Evolutionary conservation across 768 basidiomycete species (phyloP).

Genomic region (Thelephora ganbajun): DNA sequence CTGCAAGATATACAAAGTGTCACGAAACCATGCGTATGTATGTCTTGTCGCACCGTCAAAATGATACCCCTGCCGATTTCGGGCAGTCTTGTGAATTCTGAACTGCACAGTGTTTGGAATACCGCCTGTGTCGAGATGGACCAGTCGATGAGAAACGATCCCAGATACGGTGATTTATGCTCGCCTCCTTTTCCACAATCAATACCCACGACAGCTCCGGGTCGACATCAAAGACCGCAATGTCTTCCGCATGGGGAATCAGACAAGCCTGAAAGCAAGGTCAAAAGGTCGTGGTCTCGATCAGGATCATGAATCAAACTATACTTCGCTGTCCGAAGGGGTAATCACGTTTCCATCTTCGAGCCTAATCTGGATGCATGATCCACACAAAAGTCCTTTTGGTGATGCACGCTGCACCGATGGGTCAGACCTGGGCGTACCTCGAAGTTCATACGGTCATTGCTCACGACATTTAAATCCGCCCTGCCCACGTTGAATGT

Average conservation of each 20-base stretch:
- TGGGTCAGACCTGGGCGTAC: constrained; percentile 1
- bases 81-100: constrained; percentile 34
- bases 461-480: constrained; percentile 66
- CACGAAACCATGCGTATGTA: neutral
- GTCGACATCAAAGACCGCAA: constrained; percentile 44
- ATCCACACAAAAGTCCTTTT: constrained; percentile 77
- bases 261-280: constrained; percentile 40
- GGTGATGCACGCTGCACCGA: constrained; percentile 62
- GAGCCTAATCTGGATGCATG: constrained; percentile 44
- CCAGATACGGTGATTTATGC: neutral
- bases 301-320: neutral
- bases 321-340: constrained; percentile 46
- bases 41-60: constrained; percentile 46
- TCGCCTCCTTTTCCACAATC: constrained; percentile 87
- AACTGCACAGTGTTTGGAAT: constrained; percentile 73
- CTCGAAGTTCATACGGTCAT: neutral
- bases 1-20: constrained; percentile 23
- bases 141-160: too few species aligned
- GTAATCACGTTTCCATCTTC: constrained; percentile 35
- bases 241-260: constrained; percentile 66
- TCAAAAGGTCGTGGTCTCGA: neutral
- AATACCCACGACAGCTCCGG: constrained; percentile 60
- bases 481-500: constrained; percentile 60
- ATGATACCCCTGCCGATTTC: constrained; percentile 56
- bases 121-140: constrained; percentile 54